These are phyloP conservation scores for Podospora bellae-mahoneyi DNA, from an alignment of 495 filamentous ascomycete genomes.

Conservation along the genomic window DNA sequence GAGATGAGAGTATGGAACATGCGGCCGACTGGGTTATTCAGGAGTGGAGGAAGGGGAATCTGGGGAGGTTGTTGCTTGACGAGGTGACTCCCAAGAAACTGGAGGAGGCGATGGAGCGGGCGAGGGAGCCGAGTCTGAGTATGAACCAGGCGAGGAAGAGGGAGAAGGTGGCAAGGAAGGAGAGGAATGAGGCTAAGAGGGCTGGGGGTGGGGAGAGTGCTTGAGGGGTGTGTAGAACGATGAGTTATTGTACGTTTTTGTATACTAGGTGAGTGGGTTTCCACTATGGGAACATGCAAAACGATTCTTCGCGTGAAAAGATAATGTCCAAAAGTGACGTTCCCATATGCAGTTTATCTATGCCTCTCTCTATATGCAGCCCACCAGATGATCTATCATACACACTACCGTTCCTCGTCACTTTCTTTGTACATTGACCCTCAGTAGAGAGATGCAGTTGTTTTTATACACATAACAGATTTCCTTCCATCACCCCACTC, in stretches of 20 bases:
- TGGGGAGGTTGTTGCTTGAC: conserved; percentile 80
- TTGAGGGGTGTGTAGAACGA: neutral
- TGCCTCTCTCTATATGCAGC: neutral
- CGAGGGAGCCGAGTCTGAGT: conserved; percentile 37
- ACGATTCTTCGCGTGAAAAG: too few relatives aligned
- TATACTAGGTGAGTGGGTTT: too few relatives aligned
- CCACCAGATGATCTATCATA: neutral
- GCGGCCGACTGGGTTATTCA: conserved; percentile 81
- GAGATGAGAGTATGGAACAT: conserved; percentile 64
- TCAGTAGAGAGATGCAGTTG: neutral
- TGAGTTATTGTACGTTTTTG: neutral
- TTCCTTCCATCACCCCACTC: neutral
- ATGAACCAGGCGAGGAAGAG: conserved; percentile 46
- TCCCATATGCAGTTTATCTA: neutral
- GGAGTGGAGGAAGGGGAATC: conserved; percentile 71
- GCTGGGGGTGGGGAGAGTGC: neutral
- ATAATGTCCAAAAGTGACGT: neutral
- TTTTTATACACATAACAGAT: neutral
- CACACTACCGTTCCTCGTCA: neutral
- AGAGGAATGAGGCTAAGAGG: conserved; percentile 33
- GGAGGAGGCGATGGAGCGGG: conserved; percentile 37
- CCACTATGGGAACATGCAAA: too few relatives aligned
- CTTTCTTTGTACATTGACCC: neutral
- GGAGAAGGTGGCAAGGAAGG: conserved; percentile 42
- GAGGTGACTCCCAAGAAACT: conserved; percentile 61